Base-by-base conservation (phyloP, 179 eudicot species). In the Corrigiola litoralis region DNA sequence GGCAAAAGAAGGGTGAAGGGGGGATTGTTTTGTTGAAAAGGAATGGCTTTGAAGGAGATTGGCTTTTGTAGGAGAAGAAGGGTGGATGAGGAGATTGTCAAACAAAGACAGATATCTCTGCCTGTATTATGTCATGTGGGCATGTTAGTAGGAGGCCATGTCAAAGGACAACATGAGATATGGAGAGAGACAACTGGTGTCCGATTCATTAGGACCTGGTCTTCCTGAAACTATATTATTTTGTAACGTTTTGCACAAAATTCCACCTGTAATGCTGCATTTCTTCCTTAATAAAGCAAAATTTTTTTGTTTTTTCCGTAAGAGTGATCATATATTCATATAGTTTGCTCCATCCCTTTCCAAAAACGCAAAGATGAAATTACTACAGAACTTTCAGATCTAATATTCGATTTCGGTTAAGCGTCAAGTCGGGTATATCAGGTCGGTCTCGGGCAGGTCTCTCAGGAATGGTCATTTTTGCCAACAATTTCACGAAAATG, bases 121-220 rank as follows among this genome's bases (percentile, higher is more conserved):
- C 42, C 12, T 66, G 61, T 66, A 64, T 66, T 51, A 72, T 65
- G 75, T 76, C 83, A 76, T 73, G 83, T 82, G 79, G 68, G 70
- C 57, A 53, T 77, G 81, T 77, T 68, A 76, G 75, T 59, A 40
- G 50, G 66, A 52, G 59, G 83, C 66, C 58, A 69, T 66, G 80
- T 72, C 72, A 37, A 75, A 49, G 45, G 47, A 70, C 71, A 70
- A 65, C 38, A 37, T 20, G 49, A 70, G 47, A 58, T 67, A 1
- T 24, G 40, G 50, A 69, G 74, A 70, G 63, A 44, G 42, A 72
- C 54, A 73, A 72, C 52, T 46, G 63, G 6, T 58, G 29, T 72
- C 51, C 67, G 67, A 31, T 41, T 12, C 23, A 61, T 61, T 32
- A 52, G 52, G 66, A 16, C 23, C 57, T 34, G 7, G 34, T 47